Base-by-base conservation (phyloP, 352 stramenopile genomes). In the Pythium brachiatum region DNA sequence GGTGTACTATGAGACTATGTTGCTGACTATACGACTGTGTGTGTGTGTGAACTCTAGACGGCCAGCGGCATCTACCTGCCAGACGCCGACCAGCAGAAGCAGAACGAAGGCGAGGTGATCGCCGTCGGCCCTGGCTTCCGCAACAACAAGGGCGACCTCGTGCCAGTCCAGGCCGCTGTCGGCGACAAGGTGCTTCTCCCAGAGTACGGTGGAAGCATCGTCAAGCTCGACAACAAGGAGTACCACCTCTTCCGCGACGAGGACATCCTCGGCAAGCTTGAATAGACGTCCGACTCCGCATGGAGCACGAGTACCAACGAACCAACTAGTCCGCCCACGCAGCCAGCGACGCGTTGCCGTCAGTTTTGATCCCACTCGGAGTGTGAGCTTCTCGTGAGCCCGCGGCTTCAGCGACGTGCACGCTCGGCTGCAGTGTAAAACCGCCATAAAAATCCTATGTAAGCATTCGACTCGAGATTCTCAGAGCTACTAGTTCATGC, bases 251-350 rank as follows among this genome's bases (percentile, higher is more conserved):
- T 97, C 78, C 83, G 96, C 67, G 93, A 99, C 75, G 92, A 97
- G 31, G 96, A 99, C 78, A 98, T 99, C 78, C 90, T 99, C 60
- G 96, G 95, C 74, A 98, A 98, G 81, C 95, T 98, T 76, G 77
- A 93, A 72, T 94, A 91, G 74, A 72, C 48, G 32, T 18, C 11
- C 15, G 21, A 31, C n/a, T 55, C 11, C 1, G n/a, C 31, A 29
- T 44, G 27, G 39, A 47, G 39, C 39, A 16, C 26, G n/a, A 46
- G 38, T 46, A 46, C 38, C 38, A n/a, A n/a, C n/a, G n/a, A 18
- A 16, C 34, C 34, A 39, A 8, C 34, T 13, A 39, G 34, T 39
- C 34, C 12, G 34, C 34, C 34, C 36, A 44, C 13, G 5, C 36
- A 21, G 36, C 36, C 15, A 41, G 34, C 18, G 38, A 38, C 26